Evolutionary conservation across 768 basidiomycete species (phyloP).

Genomic region (Leccinum disarticulatum): DNA sequence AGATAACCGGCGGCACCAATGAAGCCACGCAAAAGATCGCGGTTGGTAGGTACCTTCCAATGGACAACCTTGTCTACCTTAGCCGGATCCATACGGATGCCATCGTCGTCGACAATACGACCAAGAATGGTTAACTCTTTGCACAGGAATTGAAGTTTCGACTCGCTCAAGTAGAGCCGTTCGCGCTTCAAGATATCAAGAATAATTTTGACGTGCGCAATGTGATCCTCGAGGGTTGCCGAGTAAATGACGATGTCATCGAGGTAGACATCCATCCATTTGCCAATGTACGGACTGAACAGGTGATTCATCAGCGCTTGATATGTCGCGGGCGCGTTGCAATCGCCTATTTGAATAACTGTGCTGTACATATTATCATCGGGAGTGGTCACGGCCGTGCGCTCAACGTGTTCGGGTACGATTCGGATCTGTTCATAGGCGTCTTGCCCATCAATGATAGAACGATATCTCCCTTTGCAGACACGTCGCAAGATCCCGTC

Average conservation of each 20-base stretch:
- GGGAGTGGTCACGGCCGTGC: slow-evolving; percentile 37
- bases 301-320: slow-evolving; percentile 27
- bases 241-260: slow-evolving; percentile 11
- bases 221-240: slow-evolving; percentile 27
- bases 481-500: slow-evolving; percentile 15
- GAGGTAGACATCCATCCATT: slow-evolving; percentile 9
- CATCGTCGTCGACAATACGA: slow-evolving; percentile 35
- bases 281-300: not conserved
- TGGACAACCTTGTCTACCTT: slow-evolving; percentile 39
- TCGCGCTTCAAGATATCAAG: slow-evolving; percentile 34
- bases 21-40: not conserved
- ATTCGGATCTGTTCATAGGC: slow-evolving; percentile 27
- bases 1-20: not conserved
- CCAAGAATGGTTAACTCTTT: slow-evolving; percentile 36
- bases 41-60: slow-evolving; percentile 2
- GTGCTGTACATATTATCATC: slow-evolving; percentile 38
- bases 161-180: slow-evolving; percentile 34
- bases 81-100: slow-evolving; percentile 43
- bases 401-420: slow-evolving; percentile 9
- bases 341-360: slow-evolving; percentile 11
- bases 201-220: slow-evolving; percentile 31
- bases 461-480: not conserved
- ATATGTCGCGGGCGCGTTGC: slow-evolving; percentile 46
- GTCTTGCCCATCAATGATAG: slow-evolving; percentile 17
- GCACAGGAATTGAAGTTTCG: slow-evolving; percentile 36